Evolutionary conservation across 208 protist genomes (phyloP), one percentile per base, ranked within the genome.

Genomic region (Leishmania amazonensis): DNA sequence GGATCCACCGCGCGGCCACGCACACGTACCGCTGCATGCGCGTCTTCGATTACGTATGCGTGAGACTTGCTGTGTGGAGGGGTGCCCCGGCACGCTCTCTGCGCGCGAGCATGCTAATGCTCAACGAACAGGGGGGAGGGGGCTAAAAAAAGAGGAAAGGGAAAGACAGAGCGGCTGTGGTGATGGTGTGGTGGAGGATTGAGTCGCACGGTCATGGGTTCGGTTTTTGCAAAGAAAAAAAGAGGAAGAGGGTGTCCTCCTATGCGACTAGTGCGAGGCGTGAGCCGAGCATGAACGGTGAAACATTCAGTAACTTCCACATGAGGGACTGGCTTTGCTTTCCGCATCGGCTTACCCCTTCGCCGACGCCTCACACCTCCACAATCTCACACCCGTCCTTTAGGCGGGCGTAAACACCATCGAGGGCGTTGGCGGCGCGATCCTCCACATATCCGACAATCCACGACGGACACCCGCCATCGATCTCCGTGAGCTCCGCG

Each of bases 371-470:
- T 60, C 67, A 86, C 40, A 97, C 92, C 76, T 96, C 92, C 24
- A 95, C 79, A 79, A 96, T 94, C 24, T 88, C 80, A 75, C 91
- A 94, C 49, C 83, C 88, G 38, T 93, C 81, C 60, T 81, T 68
- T 38, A 97, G 81, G 17, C 83, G 72, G 21, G 89, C 91, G 76
- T 87, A 88, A 70, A 90, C 86, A 21, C 78, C 79, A 11, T 85
- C 83, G n/a, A 77, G 54, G 1, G 62, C 68, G 28, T 65, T 68
- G 65, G 53, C 64, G 28, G 75, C 81, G 13, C 82, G 79, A 51
- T 76, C 58, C 45, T 87, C 72, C 9, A 97, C 94, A 40, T 81
- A 78, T 17, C 98, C 98, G 28, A 99, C 91, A 57, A 98, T 88
- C 96, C 96, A 99, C 57, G 94, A 94, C 7, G 87, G 87, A 70